Conservation (phyloP, 495 filamentous ascomycete genomes). For the Aspergillus mulundensis region DNA sequence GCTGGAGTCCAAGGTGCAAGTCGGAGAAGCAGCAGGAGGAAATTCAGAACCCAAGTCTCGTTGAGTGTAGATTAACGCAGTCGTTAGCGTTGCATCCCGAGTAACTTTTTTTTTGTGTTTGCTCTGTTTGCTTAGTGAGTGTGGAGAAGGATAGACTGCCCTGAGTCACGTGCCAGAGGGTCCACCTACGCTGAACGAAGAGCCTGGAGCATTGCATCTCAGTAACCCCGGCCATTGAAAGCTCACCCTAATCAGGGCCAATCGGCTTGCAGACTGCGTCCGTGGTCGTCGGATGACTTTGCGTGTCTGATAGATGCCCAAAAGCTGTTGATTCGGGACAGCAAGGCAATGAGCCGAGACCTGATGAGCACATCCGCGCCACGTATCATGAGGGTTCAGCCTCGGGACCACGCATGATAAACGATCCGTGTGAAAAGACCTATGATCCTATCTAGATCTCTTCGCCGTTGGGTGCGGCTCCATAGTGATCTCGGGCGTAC, state of each 20-base stretch:
- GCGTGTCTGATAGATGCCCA: too few relatives aligned
- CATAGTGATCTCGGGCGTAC: too few relatives aligned
- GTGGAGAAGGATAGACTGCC: background rate
- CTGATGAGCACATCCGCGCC: background rate
- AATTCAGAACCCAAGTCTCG: background rate
- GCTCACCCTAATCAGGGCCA: too few relatives aligned
- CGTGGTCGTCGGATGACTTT: too few relatives aligned
- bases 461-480: too few relatives aligned
- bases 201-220: too few relatives aligned
- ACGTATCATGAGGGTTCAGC: background rate
- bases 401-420: background rate
- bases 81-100: background rate
- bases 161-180: background rate
- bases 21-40: background rate
- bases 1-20: background rate
- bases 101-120: constrained; percentile 28
- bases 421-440: background rate
- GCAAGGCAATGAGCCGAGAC: background rate
- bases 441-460: background rate
- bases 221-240: too few relatives aligned
- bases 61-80: background rate
- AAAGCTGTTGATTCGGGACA: background rate
- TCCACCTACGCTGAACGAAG: too few relatives aligned
- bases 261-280: too few relatives aligned
- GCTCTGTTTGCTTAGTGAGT: constrained; percentile 32